Evolutionary conservation across 139 green algal genomes (phyloP).

Genomic region (Volvox africanus): DNA sequence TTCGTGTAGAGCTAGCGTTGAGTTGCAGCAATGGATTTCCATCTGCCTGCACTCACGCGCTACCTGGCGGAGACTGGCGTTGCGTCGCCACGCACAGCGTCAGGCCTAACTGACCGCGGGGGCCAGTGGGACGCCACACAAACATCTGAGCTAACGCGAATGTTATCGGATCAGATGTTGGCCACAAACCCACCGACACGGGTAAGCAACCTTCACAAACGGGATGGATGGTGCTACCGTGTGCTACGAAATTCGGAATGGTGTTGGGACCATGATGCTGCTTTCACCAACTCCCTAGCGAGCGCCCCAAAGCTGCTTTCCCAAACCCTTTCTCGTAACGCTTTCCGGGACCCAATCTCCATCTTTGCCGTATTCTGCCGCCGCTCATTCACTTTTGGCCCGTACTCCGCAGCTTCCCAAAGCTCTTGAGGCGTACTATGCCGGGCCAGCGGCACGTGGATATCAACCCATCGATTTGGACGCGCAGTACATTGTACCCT

Average conservation of each 20-base stretch:
- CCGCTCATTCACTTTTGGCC: too few species aligned
- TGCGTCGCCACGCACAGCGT: neutral
- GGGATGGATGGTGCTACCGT: too few species aligned
- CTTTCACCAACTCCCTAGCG: too few species aligned
- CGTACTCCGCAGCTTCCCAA: slow-evolving; percentile 25
- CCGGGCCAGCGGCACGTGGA: slow-evolving; percentile 21
- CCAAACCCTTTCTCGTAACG: too few species aligned
- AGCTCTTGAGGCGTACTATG: slow-evolving; percentile 35
- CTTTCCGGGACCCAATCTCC: too few species aligned
- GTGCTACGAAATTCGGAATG: too few species aligned
- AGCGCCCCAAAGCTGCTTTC: too few species aligned
- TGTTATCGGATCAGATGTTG: slow-evolving; percentile 2
- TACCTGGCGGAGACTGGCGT: slow-evolving; percentile 24
- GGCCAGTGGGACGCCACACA: neutral
- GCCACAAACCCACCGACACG: neutral
- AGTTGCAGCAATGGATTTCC: slow-evolving; percentile 2
- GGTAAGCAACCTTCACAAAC: neutral
- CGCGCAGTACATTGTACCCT: slow-evolving; percentile 19
- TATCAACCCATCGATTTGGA: slow-evolving; percentile 11
- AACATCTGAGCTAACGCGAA: neutral
- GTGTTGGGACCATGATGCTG: too few species aligned
- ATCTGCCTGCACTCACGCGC: slow-evolving; percentile 15
- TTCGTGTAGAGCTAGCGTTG: neutral
- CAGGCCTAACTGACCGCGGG: neutral
- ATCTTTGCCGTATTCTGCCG: too few species aligned